Base-by-base conservation (phyloP, 495 filamentous ascomycete species). In the Aspergillus bridgeri region DNA sequence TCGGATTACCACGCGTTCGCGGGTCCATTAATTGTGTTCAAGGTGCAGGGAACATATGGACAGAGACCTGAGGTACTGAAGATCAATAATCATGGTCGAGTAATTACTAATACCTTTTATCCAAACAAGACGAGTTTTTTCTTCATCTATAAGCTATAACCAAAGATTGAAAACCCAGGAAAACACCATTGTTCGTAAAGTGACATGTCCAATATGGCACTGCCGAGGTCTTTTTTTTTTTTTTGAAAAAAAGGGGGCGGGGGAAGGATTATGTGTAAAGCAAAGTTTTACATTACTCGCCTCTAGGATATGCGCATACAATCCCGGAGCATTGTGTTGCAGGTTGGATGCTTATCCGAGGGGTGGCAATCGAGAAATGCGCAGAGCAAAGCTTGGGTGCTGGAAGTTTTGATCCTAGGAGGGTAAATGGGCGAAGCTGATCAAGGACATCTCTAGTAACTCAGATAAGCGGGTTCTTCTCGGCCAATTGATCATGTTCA, bases 401-500 rank as follows among this genome's bases (percentile, higher is more conserved):
- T 7, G 3, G 5, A 47, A 48, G 23, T 23, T 8, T 27, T 25
- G 48, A 18, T 24, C 7, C 9, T 23, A 50, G 24, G 4, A 47
- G 6, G 19, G 48, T 9, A n/a, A n/a, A 15, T 11, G 22, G 22
- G 44, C 8, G 21, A 20, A 50, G 22, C 11, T 6, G 23, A n/a
- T 24, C 18, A 33, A 22, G 21, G 13, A 20, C 22, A 13, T 38
- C 33, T 15, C 33, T 38, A 15, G 33, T 13, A 13, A 1, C 29
- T 56, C 23, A 56, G n/a, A 56, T 20, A 23, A 75, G 64, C 43
- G 74, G 72, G 63, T 82, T 77, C 68, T 78, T 71, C 60, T 75
- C 75, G 11, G 92, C 89, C 57, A 90, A 74, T 51, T 73, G 62
- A 73, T 98, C 93, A 68, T 98, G 93, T 79, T 90, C 88, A 25